These are phyloP conservation scores for Omphalea diandra DNA, from an alignment of 441 rosid genomes.

Conservation along the genomic window DNA sequence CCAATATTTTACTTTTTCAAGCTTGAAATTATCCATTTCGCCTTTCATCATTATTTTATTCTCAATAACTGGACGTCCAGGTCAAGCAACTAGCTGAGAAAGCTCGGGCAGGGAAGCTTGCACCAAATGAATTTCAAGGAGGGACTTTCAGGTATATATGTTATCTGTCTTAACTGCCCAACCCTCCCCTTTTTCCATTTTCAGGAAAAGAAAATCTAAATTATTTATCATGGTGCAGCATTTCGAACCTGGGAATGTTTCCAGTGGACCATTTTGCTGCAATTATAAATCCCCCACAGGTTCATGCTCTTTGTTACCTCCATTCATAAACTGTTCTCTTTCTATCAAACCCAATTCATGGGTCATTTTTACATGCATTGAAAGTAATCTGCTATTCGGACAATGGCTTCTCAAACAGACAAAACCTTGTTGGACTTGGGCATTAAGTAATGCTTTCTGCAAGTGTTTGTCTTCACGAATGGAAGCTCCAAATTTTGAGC, in stretches of 20 bases:
- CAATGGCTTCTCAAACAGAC: background rate
- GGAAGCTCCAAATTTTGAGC: background rate
- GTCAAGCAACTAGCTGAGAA: conserved; percentile 94
- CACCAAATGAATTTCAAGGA: conserved; percentile 92
- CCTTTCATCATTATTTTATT: conserved; percentile 14
- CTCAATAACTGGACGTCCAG: conserved; percentile 38
- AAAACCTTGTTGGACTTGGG: background rate
- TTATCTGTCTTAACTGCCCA: conserved; percentile 16
- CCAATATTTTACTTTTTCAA: conserved; percentile 5
- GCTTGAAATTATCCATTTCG: conserved; percentile 1
- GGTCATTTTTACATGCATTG: background rate
- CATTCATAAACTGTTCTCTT: background rate
- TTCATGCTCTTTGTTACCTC: conserved; percentile 30
- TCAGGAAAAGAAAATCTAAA: conserved; percentile 15
- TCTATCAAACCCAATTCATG: background rate
- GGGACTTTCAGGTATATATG: conserved; percentile 82
- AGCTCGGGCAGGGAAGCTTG: conserved; percentile 90
- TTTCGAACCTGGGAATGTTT: conserved; percentile 98
- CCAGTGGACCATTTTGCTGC: conserved; percentile 91
- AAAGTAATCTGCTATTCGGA: background rate
- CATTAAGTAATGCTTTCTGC: no score
- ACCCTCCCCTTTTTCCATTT: conserved; percentile 13
- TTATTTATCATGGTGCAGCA: conserved; percentile 52
- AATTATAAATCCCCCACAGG: conserved; percentile 98
- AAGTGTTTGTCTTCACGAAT: background rate